phyloP scores from a whole-genome alignment of 192 early-diverging fungal genomes.

The Podila epigama region DNA sequence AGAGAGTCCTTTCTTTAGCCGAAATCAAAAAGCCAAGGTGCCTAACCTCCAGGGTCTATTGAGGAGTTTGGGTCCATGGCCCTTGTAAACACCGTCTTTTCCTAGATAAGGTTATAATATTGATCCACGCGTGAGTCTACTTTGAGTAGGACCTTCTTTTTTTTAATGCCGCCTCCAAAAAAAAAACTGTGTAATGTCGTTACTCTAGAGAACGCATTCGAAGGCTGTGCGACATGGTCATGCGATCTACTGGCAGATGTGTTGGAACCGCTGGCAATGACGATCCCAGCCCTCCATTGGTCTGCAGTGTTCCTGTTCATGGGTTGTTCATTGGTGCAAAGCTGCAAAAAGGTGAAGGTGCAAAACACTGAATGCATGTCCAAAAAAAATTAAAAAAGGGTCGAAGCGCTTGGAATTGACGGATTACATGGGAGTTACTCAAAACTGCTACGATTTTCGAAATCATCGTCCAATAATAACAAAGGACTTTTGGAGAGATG shows the following conservation, averaged over 20 bases:
- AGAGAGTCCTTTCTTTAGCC: not conserved
- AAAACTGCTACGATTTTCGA: too few species aligned
- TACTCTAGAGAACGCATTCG: not conserved
- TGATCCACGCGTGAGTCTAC: not conserved
- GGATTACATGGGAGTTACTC: too few species aligned
- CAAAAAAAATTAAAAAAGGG: too few species aligned
- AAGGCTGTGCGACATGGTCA: not conserved
- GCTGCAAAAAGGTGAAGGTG: too few species aligned
- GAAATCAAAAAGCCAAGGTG: not conserved
- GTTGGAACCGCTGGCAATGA: not conserved
- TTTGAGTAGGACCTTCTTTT: not conserved
- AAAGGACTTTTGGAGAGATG: too few species aligned
- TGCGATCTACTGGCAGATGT: not conserved
- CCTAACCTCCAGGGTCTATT: not conserved
- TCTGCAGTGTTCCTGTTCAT: not conserved
- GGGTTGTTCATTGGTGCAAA: too few species aligned
- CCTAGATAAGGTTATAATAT: slow-evolving; percentile 20
- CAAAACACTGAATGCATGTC: too few species aligned
- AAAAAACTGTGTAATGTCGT: not conserved
- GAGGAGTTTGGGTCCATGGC: slow-evolving; percentile 14
- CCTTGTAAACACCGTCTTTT: slow-evolving; percentile 11
- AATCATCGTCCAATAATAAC: too few species aligned
- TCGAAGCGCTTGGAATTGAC: too few species aligned
- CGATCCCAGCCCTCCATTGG: not conserved
- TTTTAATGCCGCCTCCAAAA: not conserved